These are phyloP conservation scores for Psophocarpus tetragonolobus DNA, from an alignment of 306 rosid species.

Conservation along the genomic window DNA sequence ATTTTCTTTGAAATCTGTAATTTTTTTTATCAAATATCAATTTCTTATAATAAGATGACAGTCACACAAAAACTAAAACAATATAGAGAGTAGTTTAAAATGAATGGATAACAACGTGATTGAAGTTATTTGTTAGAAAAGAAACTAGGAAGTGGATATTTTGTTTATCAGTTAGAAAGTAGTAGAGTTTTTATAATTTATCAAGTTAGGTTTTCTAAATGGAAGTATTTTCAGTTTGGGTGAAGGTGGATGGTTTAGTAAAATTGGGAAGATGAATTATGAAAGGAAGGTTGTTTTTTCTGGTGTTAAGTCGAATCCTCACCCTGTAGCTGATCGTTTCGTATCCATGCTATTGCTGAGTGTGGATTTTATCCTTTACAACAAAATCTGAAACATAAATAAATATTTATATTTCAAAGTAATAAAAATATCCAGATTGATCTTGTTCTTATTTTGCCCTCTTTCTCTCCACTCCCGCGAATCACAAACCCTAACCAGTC, in stretches of 20 bases:
- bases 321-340: background rate
- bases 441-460: background rate
- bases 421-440: background rate
- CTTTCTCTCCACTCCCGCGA: background rate
- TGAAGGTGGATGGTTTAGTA: conserved; percentile 1
- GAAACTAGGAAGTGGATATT: background rate
- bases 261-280: background rate
- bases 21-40: no score
- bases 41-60: no score
- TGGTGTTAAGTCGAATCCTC: conserved; percentile 17
- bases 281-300: conserved; percentile 17
- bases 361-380: conserved; percentile 15
- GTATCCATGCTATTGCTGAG: background rate
- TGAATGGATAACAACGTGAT: background rate
- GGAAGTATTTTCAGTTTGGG: background rate
- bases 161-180: background rate
- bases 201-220: background rate
- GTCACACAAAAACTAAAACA: no score
- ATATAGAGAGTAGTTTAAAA: background rate
- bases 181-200: background rate
- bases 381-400: background rate
- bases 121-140: background rate
- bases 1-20: no score
- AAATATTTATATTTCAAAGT: background rate
- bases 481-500: conserved; percentile 38